A percentile compares a stretch with the other conserved stretches of the same genome.
Evolutionary conservation across 306 rosid genomes (phyloP).

Genomic region (Lagenaria siceraria): DNA sequence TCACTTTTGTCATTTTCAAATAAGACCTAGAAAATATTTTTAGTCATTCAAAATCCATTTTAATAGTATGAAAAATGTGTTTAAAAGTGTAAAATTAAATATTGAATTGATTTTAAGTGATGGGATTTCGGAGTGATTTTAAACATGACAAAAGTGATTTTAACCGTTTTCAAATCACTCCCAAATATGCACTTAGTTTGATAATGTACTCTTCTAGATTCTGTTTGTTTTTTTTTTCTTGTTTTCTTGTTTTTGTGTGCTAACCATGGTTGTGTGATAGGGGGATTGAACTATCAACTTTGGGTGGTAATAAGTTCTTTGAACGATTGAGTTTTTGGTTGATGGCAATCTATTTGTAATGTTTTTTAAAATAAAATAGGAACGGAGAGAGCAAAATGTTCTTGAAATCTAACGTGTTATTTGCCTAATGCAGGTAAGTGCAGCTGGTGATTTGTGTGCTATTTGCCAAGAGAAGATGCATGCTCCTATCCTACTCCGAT

Average conservation of each 20-base stretch:
- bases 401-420: not conserved
- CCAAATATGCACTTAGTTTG: not conserved
- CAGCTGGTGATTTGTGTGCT: slow-evolving; percentile 93
- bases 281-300: not conserved
- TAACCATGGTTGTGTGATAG: not conserved
- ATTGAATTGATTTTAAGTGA: too few relatives aligned
- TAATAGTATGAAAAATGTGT: too few relatives aligned
- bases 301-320: not conserved
- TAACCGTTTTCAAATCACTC: too few relatives aligned
- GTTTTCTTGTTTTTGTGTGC: not conserved
- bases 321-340: not conserved
- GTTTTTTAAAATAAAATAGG: not conserved
- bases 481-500: slow-evolving; percentile 76
- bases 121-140: too few relatives aligned
- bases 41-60: too few relatives aligned
- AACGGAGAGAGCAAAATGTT: not conserved
- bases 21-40: too few relatives aligned
- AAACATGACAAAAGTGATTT: too few relatives aligned
- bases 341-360: not conserved
- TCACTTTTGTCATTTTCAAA: too few relatives aligned
- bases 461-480: slow-evolving; percentile 99
- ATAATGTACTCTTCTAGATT: not conserved
- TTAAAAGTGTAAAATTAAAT: too few relatives aligned
- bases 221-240: too few relatives aligned
- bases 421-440: slow-evolving; percentile 53